Evolutionary conservation across 345 rosid species (phyloP).

Genomic region (Draba incana): DNA sequence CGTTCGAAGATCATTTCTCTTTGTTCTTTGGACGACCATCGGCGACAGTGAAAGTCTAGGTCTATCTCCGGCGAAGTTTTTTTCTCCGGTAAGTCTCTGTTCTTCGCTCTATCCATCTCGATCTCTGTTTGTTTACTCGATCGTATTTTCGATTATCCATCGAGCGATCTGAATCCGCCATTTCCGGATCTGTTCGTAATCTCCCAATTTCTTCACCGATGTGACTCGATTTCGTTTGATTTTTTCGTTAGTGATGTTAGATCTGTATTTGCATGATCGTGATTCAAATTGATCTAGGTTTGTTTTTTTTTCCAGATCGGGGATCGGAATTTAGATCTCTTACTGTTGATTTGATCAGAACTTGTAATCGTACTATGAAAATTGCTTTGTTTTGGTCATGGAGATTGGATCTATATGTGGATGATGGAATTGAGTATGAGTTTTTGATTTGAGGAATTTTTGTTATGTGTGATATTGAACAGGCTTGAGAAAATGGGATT

Average conservation of each 20-base stretch:
- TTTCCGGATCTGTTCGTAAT: slow-evolving; percentile 34
- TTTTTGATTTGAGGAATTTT: not conserved
- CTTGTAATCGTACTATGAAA: not conserved
- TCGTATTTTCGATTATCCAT: not conserved
- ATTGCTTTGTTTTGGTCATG: slow-evolving; percentile 1
- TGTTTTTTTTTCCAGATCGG: slow-evolving; percentile 18
- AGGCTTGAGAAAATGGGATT: slow-evolving; percentile 56
- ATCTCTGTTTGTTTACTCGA: slow-evolving; percentile 2
- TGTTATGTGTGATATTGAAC: slow-evolving; percentile 10
- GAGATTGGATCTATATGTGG: not conserved
- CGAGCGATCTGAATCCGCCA: slow-evolving; percentile 20
- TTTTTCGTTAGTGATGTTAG: not conserved
- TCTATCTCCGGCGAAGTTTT: slow-evolving; percentile 11
- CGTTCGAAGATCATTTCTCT: slow-evolving; percentile 35
- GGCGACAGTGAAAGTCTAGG: slow-evolving; percentile 28
- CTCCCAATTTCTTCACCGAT: not conserved
- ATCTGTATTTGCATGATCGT: slow-evolving; percentile 30
- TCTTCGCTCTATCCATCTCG: not conserved
- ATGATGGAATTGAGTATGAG: slow-evolving; percentile 11
- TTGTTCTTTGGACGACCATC: slow-evolving; percentile 38
- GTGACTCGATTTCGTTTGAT: slow-evolving; percentile 7
- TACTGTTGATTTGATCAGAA: slow-evolving; percentile 4
- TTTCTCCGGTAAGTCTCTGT: slow-evolving; percentile 13
- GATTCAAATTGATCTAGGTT: slow-evolving; percentile 4
- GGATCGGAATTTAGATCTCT: slow-evolving; percentile 28